Conservation (phyloP, 192 early-diverging fungal species). For the Tieghemiomyces parasiticus region DNA sequence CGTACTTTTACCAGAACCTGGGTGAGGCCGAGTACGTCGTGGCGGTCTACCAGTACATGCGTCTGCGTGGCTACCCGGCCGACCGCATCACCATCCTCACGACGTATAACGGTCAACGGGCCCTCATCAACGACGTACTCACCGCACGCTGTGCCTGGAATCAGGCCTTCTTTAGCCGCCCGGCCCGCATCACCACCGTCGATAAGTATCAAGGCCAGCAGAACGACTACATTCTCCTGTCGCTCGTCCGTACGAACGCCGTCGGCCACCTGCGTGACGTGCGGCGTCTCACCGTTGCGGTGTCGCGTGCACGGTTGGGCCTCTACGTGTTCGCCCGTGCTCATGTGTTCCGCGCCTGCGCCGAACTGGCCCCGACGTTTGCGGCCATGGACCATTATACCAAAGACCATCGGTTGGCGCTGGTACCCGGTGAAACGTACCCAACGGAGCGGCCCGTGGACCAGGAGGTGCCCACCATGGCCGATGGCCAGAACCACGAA, state of each 20-base stretch:
- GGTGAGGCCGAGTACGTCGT: constrained; percentile 98
- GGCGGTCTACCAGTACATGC: constrained; percentile 92
- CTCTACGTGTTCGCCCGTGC: constrained; percentile 80
- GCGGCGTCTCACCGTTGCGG: constrained; percentile 79
- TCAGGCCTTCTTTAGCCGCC: constrained; percentile 58
- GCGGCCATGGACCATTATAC: constrained; percentile 42
- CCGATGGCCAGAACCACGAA: constrained; percentile 13
- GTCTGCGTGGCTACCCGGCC: constrained; percentile 79
- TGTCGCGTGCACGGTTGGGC: constrained; percentile 88
- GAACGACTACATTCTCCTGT: constrained; percentile 85
- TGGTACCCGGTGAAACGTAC: constrained; percentile 38
- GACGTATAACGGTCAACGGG: constrained; percentile 94
- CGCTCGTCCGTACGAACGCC: constrained; percentile 77
- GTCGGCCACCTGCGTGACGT: constrained; percentile 91
- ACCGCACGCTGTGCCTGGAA: constrained; percentile 74
- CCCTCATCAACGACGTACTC: constrained; percentile 83
- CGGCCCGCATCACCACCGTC: constrained; percentile 73
- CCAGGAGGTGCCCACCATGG: constrained; percentile 8
- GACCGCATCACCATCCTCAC: constrained; percentile 87
- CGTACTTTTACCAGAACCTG: constrained; percentile 88
- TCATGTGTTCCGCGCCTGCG: constrained; percentile 60
- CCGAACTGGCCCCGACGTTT: constrained; percentile 66
- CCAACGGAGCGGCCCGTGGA: constrained; percentile 15
- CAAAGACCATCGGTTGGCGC: constrained; percentile 27
- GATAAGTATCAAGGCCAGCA: constrained; percentile 97